Conservation (phyloP, 352 stramenopile genomes). For the Globisporangium camurandrum region DNA sequence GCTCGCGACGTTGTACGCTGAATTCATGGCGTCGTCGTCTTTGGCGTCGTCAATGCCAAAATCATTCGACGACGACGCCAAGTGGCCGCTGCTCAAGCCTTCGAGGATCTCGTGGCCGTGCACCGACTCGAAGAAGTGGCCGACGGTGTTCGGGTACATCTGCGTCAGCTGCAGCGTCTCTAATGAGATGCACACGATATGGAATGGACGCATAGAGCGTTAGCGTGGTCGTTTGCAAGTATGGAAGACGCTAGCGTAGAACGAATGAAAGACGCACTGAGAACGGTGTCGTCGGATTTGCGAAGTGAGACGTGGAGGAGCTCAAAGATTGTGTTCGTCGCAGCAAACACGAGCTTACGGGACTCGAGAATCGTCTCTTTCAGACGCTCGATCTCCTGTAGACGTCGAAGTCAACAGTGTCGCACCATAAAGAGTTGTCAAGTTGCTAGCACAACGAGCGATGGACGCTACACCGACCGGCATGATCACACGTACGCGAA, state of each 20-base stretch:
- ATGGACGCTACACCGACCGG: no score
- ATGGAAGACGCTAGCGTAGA: no score
- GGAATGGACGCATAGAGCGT: no score
- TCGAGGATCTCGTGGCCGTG: conserved; percentile 53
- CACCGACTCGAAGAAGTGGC: conserved; percentile 44
- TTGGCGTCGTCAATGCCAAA: conserved; percentile 31
- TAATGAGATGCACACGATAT: no score
- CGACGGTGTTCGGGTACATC: conserved; percentile 54
- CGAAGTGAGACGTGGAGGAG: conserved; percentile 49
- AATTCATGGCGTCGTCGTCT: conserved; percentile 28
- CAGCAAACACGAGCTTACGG: conserved; percentile 46
- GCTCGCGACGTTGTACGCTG: conserved; percentile 21
- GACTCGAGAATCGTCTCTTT: conserved; percentile 48
- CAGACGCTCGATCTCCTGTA: conserved; percentile 50
- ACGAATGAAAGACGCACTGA: conserved; percentile 24
- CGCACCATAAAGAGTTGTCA: not conserved
- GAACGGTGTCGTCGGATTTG: conserved; percentile 43
- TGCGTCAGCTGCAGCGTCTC: conserved; percentile 49
- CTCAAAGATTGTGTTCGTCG: conserved; percentile 52
- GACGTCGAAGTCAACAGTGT: not conserved
- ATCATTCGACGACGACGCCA: conserved; percentile 35
- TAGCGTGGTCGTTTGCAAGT: no score
- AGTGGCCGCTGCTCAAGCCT: conserved; percentile 42
- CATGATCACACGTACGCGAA: no score
- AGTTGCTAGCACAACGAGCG: not conserved